Base-by-base conservation (phyloP, 371 early-diverging fungal species). In the Mucor sp. region DNA sequence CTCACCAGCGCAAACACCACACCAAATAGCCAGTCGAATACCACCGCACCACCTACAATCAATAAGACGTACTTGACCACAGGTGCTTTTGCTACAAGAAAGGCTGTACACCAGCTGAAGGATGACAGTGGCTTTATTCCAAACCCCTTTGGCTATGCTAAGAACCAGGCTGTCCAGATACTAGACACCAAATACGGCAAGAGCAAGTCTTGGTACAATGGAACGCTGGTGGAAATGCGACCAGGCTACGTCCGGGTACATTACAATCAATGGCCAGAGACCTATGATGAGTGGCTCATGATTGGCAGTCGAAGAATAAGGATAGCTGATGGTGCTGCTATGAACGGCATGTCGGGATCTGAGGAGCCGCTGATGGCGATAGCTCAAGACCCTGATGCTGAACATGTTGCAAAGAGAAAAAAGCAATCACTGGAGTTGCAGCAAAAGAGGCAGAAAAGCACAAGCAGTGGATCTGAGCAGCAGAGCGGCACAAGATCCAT, bases 271-370 rank as follows among this genome's bases (percentile, higher is more conserved):
- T 88, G 91, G 88, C 74, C 76, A 9, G 70, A 76, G 0, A 66
- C 73, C 23, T 87, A 81, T 67, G 91, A 90, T 47, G 89, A 89
- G 64, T 89, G 89, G 89, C 69, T 89, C 19, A 83, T 79, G 39
- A 75, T 83, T 2, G 89, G 85, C 17, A 90, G 89, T 58, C 72
- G 81, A n/a, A 75, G 88, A 6, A 74, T 84, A 14, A 66, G 79
- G 11, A 43, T 63, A 17, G 68, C 60, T 23, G 8, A 23, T 23
- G 25, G 14, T 23, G 23, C 5, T 14, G 19, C n/a, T 44, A 12
- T 1, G 37, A 8, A 37, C 11, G 11, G 8, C 37, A 37, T 14
- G 11, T 19, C 0, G 4, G 11, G 2, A 7, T 23, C 50, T 25
- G 21, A 19, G 17, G 48, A 67, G 19, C 71, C 61, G 28, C 47